Evolutionary conservation across 2,329 filamentous ascomycete species (phyloP).

Genomic region (Cercospora berteroae): DNA sequence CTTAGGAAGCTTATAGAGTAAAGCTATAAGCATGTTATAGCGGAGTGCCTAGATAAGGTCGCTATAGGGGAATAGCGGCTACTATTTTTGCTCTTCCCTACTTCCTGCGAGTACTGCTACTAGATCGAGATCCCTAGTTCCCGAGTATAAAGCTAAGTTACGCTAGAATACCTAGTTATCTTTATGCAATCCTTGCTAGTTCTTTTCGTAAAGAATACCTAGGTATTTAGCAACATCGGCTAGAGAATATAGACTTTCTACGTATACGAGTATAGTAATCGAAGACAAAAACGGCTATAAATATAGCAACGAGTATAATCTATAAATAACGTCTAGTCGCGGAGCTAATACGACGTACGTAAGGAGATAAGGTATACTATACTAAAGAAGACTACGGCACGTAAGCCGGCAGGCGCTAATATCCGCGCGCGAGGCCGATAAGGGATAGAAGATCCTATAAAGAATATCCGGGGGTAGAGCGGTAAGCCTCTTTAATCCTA

Average conservation of each 20-base stretch:
- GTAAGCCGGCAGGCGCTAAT: not conserved
- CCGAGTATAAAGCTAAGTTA: not conserved
- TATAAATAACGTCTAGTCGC: not conserved
- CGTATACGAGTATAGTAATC: not conserved
- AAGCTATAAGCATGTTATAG: not conserved
- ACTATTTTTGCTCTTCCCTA: too few species aligned
- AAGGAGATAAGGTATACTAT: not conserved
- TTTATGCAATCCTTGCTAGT: not conserved
- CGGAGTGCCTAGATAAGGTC: not conserved
- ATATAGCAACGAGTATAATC: not conserved
- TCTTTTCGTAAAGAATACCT: not conserved
- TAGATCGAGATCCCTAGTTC: not conserved
- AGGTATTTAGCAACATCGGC: not conserved
- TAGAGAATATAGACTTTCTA: not conserved
- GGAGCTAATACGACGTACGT: not conserved
- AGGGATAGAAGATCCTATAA: not conserved
- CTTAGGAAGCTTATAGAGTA: not conserved
- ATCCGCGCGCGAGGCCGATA: not conserved
- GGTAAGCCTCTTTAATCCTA: not conserved
- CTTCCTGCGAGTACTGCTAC: too few species aligned
- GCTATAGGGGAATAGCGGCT: too few species aligned
- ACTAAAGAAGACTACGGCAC: not conserved
- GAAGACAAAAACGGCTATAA: not conserved
- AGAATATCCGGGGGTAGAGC: not conserved
- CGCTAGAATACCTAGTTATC: not conserved